phyloP scores from a whole-genome alignment of 805 yeast species.

The Pichia rugopelliculosa region DNA sequence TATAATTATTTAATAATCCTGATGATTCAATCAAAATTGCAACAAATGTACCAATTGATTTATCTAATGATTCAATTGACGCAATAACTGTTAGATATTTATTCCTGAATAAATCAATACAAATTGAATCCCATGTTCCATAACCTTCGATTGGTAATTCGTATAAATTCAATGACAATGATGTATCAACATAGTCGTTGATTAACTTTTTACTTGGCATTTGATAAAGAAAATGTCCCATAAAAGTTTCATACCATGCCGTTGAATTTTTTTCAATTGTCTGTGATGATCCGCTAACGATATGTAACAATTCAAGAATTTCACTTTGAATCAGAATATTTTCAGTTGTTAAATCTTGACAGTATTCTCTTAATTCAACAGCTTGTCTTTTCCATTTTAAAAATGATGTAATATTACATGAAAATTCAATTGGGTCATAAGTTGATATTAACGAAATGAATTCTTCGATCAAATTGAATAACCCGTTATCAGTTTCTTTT shows the following conservation, averaged over 20 bases:
- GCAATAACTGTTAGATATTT: conserved; percentile 52
- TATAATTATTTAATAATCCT: conserved; percentile 42
- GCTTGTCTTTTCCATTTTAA: conserved; percentile 43
- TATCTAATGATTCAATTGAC: conserved; percentile 51
- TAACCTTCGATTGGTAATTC: conserved; percentile 31
- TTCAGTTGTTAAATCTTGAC: conserved; percentile 17
- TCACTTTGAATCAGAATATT: conserved; percentile 28
- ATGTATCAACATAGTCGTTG: conserved; percentile 33
- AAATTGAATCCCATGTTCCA: conserved; percentile 47
- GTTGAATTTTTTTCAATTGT: conserved; percentile 45
- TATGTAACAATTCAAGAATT: conserved; percentile 35
- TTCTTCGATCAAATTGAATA: conserved; percentile 35
- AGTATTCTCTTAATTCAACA: conserved; percentile 42
- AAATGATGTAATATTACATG: conserved; percentile 36
- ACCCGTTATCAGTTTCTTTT: conserved; percentile 20
- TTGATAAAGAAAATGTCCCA: conserved; percentile 38
- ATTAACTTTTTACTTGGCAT: conserved; percentile 44
- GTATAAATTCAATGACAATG: conserved; percentile 18
- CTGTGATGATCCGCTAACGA: conserved; percentile 39
- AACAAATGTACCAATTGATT: conserved; percentile 55
- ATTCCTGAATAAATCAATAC: conserved; percentile 48
- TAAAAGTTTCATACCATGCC: conserved; percentile 62
- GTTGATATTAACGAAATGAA: conserved; percentile 32
- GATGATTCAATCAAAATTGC: conserved; percentile 58
- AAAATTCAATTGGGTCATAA: conserved; percentile 30